Conservation (phyloP, 176 grass and related monocot species). For the Typha latifolia region DNA sequence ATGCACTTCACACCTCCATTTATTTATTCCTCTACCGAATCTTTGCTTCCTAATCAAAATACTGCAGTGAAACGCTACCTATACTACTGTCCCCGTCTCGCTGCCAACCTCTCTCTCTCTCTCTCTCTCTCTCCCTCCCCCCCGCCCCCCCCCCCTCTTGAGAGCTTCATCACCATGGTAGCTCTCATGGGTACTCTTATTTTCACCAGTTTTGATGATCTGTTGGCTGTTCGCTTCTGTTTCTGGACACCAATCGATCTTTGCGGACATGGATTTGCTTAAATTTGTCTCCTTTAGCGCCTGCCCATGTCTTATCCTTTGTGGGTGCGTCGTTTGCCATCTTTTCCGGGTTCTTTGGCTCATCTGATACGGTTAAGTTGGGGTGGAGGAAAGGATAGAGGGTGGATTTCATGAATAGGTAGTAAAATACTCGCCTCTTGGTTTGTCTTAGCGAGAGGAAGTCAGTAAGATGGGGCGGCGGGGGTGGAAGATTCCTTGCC, state of each 20-base stretch:
- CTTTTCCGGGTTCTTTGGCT: neutral
- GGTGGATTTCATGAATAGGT: neutral
- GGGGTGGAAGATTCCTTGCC: neutral
- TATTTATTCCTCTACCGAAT: too few species aligned
- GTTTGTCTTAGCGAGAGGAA: neutral
- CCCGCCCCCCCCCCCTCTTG: too few species aligned
- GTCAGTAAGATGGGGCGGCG: constrained; percentile 1
- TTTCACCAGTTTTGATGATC: too few species aligned
- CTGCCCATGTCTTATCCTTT: neutral
- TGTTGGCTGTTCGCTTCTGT: neutral
- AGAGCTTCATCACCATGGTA: too few species aligned
- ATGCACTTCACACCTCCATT: too few species aligned
- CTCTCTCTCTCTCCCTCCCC: too few species aligned
- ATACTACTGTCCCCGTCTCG: too few species aligned
- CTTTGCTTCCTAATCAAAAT: too few species aligned
- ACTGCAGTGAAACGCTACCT: too few species aligned
- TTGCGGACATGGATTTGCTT: constrained; percentile 1
- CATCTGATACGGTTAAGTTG: neutral
- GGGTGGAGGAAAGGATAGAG: neutral
- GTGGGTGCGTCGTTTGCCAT: neutral
- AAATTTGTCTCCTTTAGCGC: neutral
- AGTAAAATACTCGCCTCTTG: neutral
- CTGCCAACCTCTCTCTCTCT: too few species aligned
- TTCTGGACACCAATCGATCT: neutral
- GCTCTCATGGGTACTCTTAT: too few species aligned